These are phyloP conservation scores for Breynia disticha DNA, from an alignment of 441 rosid genomes.

Conservation along the genomic window DNA sequence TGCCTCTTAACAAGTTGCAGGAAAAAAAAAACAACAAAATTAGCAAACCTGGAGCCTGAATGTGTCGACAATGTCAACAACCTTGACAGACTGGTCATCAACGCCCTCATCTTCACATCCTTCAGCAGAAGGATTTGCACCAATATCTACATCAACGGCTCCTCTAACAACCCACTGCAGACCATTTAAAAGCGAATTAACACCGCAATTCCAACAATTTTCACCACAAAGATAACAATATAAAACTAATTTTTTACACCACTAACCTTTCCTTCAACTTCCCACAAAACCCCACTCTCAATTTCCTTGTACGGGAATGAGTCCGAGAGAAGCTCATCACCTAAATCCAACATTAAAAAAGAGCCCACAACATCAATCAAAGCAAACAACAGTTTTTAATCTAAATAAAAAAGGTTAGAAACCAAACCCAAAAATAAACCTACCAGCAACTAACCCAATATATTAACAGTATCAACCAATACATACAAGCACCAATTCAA, in stretches of 20 bases:
- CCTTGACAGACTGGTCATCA: conserved; percentile 73
- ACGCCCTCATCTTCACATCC: conserved; percentile 84
- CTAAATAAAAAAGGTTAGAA: no score
- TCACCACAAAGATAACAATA: not conserved
- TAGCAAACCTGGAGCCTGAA: conserved; percentile 84
- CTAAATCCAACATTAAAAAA: conserved; percentile 27
- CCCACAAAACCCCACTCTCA: conserved; percentile 67
- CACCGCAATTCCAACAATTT: not conserved
- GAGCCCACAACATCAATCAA: not conserved
- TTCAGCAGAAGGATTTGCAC: conserved; percentile 98
- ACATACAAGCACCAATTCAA: not conserved
- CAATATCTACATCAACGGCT: conserved; percentile 65
- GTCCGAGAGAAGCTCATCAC: conserved; percentile 93
- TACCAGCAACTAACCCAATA: no score
- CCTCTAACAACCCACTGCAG: conserved; percentile 83
- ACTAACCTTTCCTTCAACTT: conserved; percentile 84
- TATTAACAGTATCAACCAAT: no score
- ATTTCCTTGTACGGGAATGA: conserved; percentile 85
- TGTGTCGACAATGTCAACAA: conserved; percentile 91
- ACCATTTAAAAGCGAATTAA: not conserved
- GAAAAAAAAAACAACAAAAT: not conserved
- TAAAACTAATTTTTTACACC: not conserved
- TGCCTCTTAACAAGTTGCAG: not conserved
- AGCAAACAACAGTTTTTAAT: not conserved
- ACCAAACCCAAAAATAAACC: no score